Percentiles rank a stretch among this genome's conserved stretches.
phyloP scores from a whole-genome alignment of 2,329 filamentous ascomycete genomes.

The Trichoderma sp. region DNA sequence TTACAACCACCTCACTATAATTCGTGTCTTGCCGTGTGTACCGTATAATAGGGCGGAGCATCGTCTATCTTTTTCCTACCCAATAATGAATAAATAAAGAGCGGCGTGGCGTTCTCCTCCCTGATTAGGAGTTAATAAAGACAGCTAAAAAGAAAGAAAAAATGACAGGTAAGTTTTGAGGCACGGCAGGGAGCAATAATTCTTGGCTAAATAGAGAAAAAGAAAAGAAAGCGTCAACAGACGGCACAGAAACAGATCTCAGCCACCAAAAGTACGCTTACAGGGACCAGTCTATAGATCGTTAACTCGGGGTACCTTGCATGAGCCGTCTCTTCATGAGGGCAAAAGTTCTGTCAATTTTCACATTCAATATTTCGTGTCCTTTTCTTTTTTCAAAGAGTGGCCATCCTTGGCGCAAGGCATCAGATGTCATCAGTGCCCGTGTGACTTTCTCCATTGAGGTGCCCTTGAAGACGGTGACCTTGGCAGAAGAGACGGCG shows the following conservation, averaged over 20 bases:
- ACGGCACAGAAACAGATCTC: conserved; percentile 14
- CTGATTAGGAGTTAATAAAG: not conserved
- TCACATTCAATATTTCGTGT: not conserved
- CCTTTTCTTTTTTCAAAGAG: not conserved
- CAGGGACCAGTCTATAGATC: not conserved
- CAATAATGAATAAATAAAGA: not conserved
- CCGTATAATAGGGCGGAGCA: not conserved
- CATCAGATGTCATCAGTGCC: not conserved
- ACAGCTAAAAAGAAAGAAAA: not conserved
- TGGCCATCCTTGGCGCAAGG: not conserved
- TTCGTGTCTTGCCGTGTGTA: not conserved
- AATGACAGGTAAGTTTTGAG: not conserved
- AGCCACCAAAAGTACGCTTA: not conserved
- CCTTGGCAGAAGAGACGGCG: not conserved
- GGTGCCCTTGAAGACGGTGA: not conserved
- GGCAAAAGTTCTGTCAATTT: not conserved
- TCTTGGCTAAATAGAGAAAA: not conserved
- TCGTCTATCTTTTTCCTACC: not conserved
- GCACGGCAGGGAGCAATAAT: not conserved
- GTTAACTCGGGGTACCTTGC: not conserved
- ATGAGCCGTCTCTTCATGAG: conserved; percentile 1
- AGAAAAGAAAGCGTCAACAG: not conserved
- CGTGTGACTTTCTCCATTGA: not conserved
- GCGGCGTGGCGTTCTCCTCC: conserved; percentile 4
- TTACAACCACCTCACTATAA: not conserved